These are phyloP conservation scores for Microdochium trichocladiopsis DNA, from an alignment of 2,329 filamentous ascomycete species.

Conservation along the genomic window DNA sequence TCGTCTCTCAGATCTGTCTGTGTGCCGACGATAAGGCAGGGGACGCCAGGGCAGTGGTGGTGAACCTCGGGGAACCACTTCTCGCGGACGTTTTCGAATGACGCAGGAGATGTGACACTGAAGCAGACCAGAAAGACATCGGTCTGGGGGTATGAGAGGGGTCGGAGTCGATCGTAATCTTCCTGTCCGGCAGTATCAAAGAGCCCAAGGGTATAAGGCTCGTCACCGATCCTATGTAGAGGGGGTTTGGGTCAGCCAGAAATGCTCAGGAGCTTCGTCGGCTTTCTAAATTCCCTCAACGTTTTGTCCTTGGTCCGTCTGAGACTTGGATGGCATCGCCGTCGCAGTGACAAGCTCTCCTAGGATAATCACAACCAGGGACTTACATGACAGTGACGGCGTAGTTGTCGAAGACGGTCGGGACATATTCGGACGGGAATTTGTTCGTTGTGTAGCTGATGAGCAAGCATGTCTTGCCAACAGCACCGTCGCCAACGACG, in stretches of 20 bases:
- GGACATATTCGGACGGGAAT: slow-evolving; percentile 99
- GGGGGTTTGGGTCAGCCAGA: neutral
- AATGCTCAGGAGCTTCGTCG: no score
- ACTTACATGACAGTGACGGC: slow-evolving; percentile 99
- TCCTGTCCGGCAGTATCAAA: slow-evolving; percentile 99
- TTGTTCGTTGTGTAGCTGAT: slow-evolving; percentile 99
- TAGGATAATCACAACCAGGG: slow-evolving; percentile 1
- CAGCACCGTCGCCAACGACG: slow-evolving; percentile 97
- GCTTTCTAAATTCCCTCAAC: no score
- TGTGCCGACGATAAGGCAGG: slow-evolving; percentile 95
- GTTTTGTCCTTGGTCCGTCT: no score
- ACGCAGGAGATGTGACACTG: slow-evolving; percentile 93
- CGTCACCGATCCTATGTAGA: slow-evolving; percentile 82
- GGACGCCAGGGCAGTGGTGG: slow-evolving; percentile 96
- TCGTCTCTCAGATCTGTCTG: slow-evolving; percentile 96
- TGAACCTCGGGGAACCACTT: slow-evolving; percentile 99
- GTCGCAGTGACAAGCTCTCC: no score
- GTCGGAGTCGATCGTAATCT: slow-evolving; percentile 96
- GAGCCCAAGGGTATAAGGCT: slow-evolving; percentile 93
- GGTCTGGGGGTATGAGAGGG: slow-evolving; percentile 95
- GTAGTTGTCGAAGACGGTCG: slow-evolving; percentile 99
- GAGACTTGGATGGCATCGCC: no score
- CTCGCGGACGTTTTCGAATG: slow-evolving; percentile 98
- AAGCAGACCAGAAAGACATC: slow-evolving; percentile 99
- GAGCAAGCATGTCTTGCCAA: slow-evolving; percentile 97